phyloP scores from a whole-genome alignment of 306 rosid species.

The Begonia masoniana region DNA sequence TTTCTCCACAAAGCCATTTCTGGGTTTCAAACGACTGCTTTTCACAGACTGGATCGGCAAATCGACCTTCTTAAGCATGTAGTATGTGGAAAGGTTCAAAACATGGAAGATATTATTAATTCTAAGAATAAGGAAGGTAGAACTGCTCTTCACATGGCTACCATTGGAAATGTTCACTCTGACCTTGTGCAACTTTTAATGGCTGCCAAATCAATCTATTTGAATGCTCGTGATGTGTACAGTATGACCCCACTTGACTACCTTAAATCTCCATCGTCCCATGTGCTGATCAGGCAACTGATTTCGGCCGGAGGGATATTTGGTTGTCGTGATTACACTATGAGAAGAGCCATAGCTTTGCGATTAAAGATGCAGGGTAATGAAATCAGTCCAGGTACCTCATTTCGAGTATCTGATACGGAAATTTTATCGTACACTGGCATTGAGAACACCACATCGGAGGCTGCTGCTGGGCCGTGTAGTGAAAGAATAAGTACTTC shows the following conservation, averaged over 20 bases:
- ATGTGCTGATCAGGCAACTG: slow-evolving; percentile 58
- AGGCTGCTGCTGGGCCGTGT: slow-evolving; percentile 30
- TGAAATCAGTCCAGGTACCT: slow-evolving; percentile 82
- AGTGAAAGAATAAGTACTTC: slow-evolving; percentile 37
- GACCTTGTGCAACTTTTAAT: slow-evolving; percentile 85
- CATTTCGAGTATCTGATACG: slow-evolving; percentile 61
- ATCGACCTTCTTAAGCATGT: slow-evolving; percentile 62
- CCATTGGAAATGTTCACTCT: slow-evolving; percentile 66
- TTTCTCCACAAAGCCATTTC: slow-evolving; percentile 84
- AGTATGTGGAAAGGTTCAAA: slow-evolving; percentile 31
- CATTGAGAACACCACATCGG: slow-evolving; percentile 39
- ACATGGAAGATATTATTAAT: slow-evolving; percentile 47
- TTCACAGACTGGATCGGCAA: slow-evolving; percentile 73
- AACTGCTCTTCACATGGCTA: slow-evolving; percentile 83
- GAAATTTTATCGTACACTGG: slow-evolving; percentile 77
- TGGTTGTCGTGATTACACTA: slow-evolving; percentile 47
- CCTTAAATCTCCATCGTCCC: slow-evolving; percentile 64
- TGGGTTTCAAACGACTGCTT: slow-evolving; percentile 66
- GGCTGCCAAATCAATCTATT: slow-evolving; percentile 52
- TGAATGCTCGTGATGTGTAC: slow-evolving; percentile 49
- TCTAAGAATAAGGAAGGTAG: slow-evolving; percentile 54
- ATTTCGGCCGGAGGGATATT: slow-evolving; percentile 89
- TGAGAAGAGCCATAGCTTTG: slow-evolving; percentile 80
- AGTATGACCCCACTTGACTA: slow-evolving; percentile 89
- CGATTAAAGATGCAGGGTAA: slow-evolving; percentile 62